Percentiles rank a stretch among this genome's conserved stretches.
phyloP scores from a whole-genome alignment of 2,329 filamentous ascomycete genomes.

The Neofusicoccum umdonicola region DNA sequence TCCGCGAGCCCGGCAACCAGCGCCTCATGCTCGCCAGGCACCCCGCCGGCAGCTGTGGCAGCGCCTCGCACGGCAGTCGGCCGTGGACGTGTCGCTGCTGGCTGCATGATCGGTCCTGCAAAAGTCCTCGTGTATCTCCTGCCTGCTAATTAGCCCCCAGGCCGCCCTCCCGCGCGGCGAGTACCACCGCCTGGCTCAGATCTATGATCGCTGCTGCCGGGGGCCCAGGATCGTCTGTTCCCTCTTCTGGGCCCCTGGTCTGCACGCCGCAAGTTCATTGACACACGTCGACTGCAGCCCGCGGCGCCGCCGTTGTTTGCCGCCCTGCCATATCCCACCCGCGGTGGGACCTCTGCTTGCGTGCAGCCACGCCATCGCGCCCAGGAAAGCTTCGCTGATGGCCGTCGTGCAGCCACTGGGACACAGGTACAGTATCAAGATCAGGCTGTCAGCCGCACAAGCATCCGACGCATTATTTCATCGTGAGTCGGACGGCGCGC shows the following conservation, averaged over 20 bases:
- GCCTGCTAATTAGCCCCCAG: conserved; percentile 9
- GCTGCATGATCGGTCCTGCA: conserved; percentile 15
- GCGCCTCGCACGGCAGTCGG: conserved; percentile 5
- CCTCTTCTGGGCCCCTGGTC: conserved; percentile 6
- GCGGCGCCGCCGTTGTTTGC: not conserved
- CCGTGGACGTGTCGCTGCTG: conserved; percentile 7
- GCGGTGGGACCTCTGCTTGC: conserved; percentile 1
- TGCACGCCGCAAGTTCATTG: conserved; percentile 13
- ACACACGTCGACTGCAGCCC: conserved; percentile 6
- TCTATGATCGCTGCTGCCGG: conserved; percentile 10
- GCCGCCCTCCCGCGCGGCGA: conserved; percentile 7
- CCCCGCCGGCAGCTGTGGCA: not conserved
- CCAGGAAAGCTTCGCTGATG: conserved; percentile 6
- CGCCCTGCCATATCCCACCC: not conserved
- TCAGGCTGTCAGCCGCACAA: conserved; percentile 8
- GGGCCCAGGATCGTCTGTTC: conserved; percentile 10
- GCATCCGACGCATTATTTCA: conserved; percentile 7
- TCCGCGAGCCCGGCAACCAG: not conserved
- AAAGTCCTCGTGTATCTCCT: conserved; percentile 18
- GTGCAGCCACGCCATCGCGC: not conserved
- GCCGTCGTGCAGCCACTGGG: conserved; percentile 12
- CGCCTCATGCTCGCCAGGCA: not conserved
- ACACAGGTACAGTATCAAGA: conserved; percentile 18
- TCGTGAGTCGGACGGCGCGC: conserved; percentile 14
- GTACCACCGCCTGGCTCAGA: conserved; percentile 14